Conservation (phyloP, 768 basidiomycete genomes). For the Amanita rubescens region DNA sequence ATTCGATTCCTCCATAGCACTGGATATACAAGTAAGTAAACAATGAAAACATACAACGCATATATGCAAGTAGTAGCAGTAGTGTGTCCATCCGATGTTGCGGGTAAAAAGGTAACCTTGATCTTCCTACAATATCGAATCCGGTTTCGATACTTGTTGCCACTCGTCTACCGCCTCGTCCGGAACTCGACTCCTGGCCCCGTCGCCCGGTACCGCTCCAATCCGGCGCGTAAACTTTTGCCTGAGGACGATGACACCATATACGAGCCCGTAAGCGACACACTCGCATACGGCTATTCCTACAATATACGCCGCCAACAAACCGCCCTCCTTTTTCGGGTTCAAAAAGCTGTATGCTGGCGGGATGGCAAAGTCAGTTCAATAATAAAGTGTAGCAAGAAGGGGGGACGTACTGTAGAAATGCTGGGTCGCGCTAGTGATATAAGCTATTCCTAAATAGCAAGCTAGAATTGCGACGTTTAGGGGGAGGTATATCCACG, state of each 20-base stretch:
- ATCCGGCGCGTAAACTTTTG: conserved; percentile 17
- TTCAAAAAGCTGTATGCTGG: conserved; percentile 63
- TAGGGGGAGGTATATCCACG: conserved; percentile 43
- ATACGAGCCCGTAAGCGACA: conserved; percentile 45
- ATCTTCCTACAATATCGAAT: background rate
- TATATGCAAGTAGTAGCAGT: too few relatives aligned
- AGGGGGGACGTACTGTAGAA: conserved; percentile 48
- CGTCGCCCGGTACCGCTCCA: background rate
- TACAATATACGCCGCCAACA: conserved; percentile 55
- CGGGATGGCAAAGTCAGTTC: background rate
- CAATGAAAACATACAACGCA: too few relatives aligned
- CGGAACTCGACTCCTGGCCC: background rate
- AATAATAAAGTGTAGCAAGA: background rate
- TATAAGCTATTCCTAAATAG: conserved; percentile 65
- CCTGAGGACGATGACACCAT: conserved; percentile 33
- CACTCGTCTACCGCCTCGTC: conserved; percentile 1
- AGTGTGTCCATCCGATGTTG: too few relatives aligned
- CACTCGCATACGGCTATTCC: conserved; percentile 47
- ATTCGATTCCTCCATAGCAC: too few relatives aligned
- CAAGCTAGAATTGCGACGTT: conserved; percentile 41
- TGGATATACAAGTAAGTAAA: too few relatives aligned
- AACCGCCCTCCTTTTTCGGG: conserved; percentile 32
- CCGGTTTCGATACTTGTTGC: background rate
- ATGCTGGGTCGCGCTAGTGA: conserved; percentile 52
- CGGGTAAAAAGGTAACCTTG: too few relatives aligned